Evolutionary conservation across 345 rosid genomes (phyloP), one percentile per base, ranked within the genome.

Genomic region (Orychophragmus violaceus): DNA sequence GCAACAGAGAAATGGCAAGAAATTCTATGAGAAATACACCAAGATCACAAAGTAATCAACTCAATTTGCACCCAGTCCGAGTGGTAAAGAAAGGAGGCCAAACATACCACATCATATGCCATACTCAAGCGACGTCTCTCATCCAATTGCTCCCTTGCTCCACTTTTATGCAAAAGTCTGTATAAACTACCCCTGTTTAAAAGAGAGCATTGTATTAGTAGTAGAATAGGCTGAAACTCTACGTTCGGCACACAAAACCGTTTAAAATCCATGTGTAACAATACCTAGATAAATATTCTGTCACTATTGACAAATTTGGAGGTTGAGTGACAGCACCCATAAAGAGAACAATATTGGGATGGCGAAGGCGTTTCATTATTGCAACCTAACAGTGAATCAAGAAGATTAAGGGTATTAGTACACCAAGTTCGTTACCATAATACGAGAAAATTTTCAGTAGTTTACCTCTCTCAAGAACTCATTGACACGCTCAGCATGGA

Each of bases 271-370:
- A 74, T 8, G 37, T 22, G 13, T n/a, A 55, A 36, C 6, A 19
- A 29, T 75, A 94, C 99, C 99, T 94, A 73, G 96, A 91, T 61
- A 94, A 79, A 79, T 94, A 94, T 72, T 91, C 99, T 29, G 99
- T 94, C 77, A 94, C 97, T 71, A 94, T 94, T 55, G 99, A 91
- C 80, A 94, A 81, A 76, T 88, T 88, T 33, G 99, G 97, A 50
- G 99, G 97, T 75, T 84, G 88, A 61, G 96, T 88, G 70, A 94
- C 99, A 0, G 97, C 99, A 29, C 99, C 99, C 99, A 94, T 94
- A 62, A 91, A 94, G 62, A 94, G 96, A 81, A 91, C 99, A 71
- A 94, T 94, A 71, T 94, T 94, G 69, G 99, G 99, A 82, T 94
- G 99, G 58, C 97, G 86, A 50, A 94, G 78, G 55, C 97, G 87